Evolutionary conservation across 1,139 yeast species (phyloP).

Genomic region (Hansenula sp.): DNA sequence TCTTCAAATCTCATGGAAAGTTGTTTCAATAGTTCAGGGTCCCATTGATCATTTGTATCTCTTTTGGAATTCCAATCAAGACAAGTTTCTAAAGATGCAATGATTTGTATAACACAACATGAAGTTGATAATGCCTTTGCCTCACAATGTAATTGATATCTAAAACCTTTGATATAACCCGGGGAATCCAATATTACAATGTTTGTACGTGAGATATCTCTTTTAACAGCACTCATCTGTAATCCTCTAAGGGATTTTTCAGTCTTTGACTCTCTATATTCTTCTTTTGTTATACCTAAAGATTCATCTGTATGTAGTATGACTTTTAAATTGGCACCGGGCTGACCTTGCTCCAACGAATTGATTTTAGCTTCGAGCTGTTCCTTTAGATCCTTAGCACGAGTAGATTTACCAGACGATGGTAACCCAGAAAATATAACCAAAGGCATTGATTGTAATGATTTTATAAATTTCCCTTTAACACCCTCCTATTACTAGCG

Average conservation of each 20-base stretch:
- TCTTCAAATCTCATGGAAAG: conserved; percentile 88
- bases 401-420: conserved; percentile 74
- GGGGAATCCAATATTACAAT: conserved; percentile 83
- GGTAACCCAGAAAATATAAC: conserved; percentile 84
- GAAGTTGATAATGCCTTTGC: conserved; percentile 83
- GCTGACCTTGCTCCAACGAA: conserved; percentile 33
- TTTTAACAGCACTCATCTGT: conserved; percentile 84
- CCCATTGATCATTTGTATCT: conserved; percentile 50
- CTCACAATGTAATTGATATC: conserved; percentile 92
- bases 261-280: conserved; percentile 61
- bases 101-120: conserved; percentile 77
- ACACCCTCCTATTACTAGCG: too few relatives aligned
- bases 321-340: conserved; percentile 49
- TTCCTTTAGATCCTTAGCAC: conserved; percentile 54
- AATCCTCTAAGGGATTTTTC: conserved; percentile 83
- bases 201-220: conserved; percentile 65
- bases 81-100: conserved; percentile 62
- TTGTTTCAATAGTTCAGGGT: conserved; percentile 59
- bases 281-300: conserved; percentile 65
- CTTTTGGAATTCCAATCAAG: conserved; percentile 53
- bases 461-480: neutral
- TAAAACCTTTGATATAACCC: conserved; percentile 90
- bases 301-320: conserved; percentile 74
- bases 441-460: conserved; percentile 72
- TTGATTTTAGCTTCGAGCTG: conserved; percentile 47